These are phyloP conservation scores for Eucalyptus marginata DNA, from an alignment of 345 rosid species.

Conservation along the genomic window DNA sequence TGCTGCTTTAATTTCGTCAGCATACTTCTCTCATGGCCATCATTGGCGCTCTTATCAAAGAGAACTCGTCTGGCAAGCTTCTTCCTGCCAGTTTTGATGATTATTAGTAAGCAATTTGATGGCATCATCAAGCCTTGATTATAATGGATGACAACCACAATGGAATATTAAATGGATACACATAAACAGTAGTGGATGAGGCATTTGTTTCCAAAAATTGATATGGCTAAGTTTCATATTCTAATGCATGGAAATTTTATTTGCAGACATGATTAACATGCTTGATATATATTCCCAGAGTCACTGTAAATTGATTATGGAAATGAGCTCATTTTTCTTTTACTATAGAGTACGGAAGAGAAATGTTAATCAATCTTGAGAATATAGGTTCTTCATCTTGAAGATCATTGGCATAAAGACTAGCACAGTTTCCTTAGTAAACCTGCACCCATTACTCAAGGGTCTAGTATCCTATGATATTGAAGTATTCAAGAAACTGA, in stretches of 20 bases:
- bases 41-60: constrained; percentile 45
- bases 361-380: neutral
- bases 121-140: neutral
- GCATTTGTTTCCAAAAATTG: neutral
- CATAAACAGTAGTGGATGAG: neutral
- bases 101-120: neutral
- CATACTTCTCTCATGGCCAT: constrained; percentile 61
- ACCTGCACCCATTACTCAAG: neutral
- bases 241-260: neutral
- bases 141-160: neutral
- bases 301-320: neutral
- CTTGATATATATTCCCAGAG: neutral
- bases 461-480: neutral
- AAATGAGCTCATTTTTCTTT: neutral
- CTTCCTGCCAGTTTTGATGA: constrained; percentile 27
- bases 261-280: neutral
- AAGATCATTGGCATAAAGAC: neutral
- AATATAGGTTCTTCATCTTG: neutral
- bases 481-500: neutral
- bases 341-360: neutral
- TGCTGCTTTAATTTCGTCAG: constrained; percentile 65
- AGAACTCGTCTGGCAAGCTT: constrained; percentile 51
- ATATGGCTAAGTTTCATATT: neutral
- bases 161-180: neutral
- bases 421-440: neutral